Percentiles rank a stretch among this genome's conserved stretches.
Evolutionary conservation across 768 basidiomycete genomes (phyloP).

Genomic region (Antrodiella citrinella): DNA sequence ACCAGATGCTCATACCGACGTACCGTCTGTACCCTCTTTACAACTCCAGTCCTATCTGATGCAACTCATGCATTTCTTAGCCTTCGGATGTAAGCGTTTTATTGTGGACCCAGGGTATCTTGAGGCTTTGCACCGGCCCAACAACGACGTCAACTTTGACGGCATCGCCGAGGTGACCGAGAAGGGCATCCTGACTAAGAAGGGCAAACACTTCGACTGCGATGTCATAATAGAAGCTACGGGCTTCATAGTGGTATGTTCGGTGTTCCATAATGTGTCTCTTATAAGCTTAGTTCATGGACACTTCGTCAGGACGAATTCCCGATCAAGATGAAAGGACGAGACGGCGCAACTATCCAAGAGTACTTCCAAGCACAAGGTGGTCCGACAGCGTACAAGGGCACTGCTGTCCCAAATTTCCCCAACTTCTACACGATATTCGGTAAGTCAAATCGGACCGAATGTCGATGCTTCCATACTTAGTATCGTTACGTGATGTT

Average conservation of each 20-base stretch:
- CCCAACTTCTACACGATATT: conserved; percentile 28
- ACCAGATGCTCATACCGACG: conserved; percentile 19
- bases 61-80: no score
- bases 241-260: conserved; percentile 23
- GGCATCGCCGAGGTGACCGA: conserved; percentile 12
- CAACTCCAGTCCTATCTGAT: no score
- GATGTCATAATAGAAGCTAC: conserved; percentile 28
- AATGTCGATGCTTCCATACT: neutral
- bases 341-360: conserved; percentile 15
- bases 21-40: no score
- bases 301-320: conserved; percentile 3
- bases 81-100: conserved; percentile 21
- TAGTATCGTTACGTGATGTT: conserved; percentile 5
- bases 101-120: conserved; percentile 28
- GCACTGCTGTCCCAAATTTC: conserved; percentile 27
- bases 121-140: conserved; percentile 19
- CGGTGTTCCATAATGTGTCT: no score
- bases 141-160: conserved; percentile 21
- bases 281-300: no score
- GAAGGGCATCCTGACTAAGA: conserved; percentile 19
- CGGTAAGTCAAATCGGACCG: conserved; percentile 16
- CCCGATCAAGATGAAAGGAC: conserved; percentile 16
- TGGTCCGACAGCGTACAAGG: conserved; percentile 27
- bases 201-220: conserved; percentile 18
- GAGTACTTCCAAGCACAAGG: conserved; percentile 23